A percentile compares a stretch with the other conserved stretches of the same genome.
These are phyloP conservation scores for Butyriboletus pseudospeciosus DNA, from an alignment of 1,284 basidiomycete genomes.

Conservation along the genomic window DNA sequence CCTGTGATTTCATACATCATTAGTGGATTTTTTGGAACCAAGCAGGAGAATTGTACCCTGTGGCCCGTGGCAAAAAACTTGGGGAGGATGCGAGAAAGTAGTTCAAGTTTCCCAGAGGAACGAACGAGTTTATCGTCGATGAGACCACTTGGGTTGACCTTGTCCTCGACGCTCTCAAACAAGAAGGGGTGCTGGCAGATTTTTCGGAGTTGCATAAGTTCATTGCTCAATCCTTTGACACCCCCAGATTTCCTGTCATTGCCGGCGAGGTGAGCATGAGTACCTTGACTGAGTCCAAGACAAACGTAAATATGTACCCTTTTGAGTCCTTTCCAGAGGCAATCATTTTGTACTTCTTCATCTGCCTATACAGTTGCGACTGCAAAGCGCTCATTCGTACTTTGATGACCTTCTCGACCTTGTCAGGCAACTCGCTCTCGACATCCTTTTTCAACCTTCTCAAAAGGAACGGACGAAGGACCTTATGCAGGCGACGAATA, in stretches of 20 bases:
- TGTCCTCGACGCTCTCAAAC: constrained; percentile 93
- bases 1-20: constrained; percentile 42
- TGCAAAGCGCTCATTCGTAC: constrained; percentile 96
- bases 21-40: neutral
- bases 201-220: constrained; percentile 98
- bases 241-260: constrained; percentile 60
- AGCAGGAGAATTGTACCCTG: constrained; percentile 52
- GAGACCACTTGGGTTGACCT: constrained; percentile 77
- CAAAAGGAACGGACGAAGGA: constrained; percentile 94
- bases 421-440: constrained; percentile 95
- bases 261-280: constrained; percentile 4
- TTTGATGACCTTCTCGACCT: constrained; percentile 99
- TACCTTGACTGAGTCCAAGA: neutral
- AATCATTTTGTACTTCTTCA: constrained; percentile 97
- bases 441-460: constrained; percentile 98
- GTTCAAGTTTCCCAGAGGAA: constrained; percentile 90
- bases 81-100: constrained; percentile 90
- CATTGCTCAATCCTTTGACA: constrained; percentile 90
- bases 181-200: constrained; percentile 98
- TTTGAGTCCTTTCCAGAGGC: constrained; percentile 79
- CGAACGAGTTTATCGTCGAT: constrained; percentile 86
- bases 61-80: constrained; percentile 93
- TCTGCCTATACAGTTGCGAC: constrained; percentile 93
- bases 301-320: constrained; percentile 40
- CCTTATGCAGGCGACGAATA: constrained; percentile 97